Percentiles rank a stretch among this genome's conserved stretches.
These are phyloP conservation scores for Monosporozyma unispora DNA, from an alignment of 805 yeast species.

Conservation along the genomic window DNA sequence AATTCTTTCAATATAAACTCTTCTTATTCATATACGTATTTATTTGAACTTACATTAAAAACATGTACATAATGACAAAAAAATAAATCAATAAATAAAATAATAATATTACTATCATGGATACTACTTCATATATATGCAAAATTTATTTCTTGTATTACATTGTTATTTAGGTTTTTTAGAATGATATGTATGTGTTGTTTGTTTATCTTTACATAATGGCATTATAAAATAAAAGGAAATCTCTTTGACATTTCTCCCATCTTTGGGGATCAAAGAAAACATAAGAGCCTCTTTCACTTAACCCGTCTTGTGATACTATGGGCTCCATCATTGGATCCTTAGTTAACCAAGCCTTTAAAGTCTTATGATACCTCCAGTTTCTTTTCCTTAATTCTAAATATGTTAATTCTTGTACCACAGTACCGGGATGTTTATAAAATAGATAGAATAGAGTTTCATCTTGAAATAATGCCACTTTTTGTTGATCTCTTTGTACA, in stretches of 20 bases:
- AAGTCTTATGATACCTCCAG: conserved; percentile 95
- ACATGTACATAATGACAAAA: not conserved
- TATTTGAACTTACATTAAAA: not conserved
- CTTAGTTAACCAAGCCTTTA: conserved; percentile 94
- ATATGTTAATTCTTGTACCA: conserved; percentile 88
- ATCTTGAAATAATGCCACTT: conserved; percentile 62
- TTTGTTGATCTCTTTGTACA: conserved; percentile 33
- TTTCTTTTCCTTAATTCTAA: conserved; percentile 83
- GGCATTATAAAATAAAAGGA: conserved; percentile 50
- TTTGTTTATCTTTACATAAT: conserved; percentile 37
- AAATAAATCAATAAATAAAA: not conserved
- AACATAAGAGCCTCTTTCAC: conserved; percentile 87
- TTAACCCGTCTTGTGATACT: conserved; percentile 58
- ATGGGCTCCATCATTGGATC: conserved; percentile 85
- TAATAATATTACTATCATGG: not conserved
- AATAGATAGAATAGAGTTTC: conserved; percentile 90
- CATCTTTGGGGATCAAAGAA: conserved; percentile 94
- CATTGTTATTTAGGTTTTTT: not conserved
- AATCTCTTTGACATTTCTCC: conserved; percentile 82
- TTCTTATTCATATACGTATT: not conserved
- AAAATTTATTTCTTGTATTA: not conserved
- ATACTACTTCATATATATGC: not conserved
- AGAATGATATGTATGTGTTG: not conserved
- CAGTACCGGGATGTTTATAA: conserved; percentile 87
- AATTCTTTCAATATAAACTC: not conserved